Conservation (phyloP, 2,329 filamentous ascomycete genomes). For the Myriosclerotinia scirpicola region DNA sequence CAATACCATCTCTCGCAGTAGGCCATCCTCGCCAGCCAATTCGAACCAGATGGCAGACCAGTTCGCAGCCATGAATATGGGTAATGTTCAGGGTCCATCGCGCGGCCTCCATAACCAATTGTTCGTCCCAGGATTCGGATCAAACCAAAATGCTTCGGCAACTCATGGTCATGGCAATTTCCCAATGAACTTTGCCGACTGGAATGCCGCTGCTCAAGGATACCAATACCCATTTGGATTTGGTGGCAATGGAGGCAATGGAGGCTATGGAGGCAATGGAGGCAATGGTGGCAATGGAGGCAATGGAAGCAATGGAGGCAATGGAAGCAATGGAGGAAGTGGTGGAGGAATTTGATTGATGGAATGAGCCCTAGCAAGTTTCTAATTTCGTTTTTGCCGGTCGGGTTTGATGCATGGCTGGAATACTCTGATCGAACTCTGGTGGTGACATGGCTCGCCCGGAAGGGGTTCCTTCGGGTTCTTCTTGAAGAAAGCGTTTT, state of each 20-base stretch:
- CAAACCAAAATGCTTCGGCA: neutral
- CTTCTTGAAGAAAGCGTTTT: neutral
- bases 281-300: conserved; percentile 13
- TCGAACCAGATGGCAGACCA: conserved; percentile 11
- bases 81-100: neutral
- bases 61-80: neutral
- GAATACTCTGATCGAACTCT: neutral
- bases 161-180: neutral
- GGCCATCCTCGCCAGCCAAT: conserved; percentile 19
- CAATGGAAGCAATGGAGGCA: neutral
- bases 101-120: conserved; percentile 17
- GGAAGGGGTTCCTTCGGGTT: neutral
- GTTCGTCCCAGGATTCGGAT: neutral
- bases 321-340: neutral
- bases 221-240: conserved; percentile 11
- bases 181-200: conserved; percentile 1
- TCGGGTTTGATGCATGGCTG: neutral
- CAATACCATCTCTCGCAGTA: conserved; percentile 19
- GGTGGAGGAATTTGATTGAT: neutral
- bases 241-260: neutral
- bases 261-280: neutral
- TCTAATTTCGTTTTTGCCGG: neutral
- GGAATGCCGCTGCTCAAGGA: conserved; percentile 6
- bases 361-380: neutral
- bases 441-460: neutral